Evolutionary conservation across 2,329 filamentous ascomycete species (phyloP).

Genomic region (Rhinocladiella similis): DNA sequence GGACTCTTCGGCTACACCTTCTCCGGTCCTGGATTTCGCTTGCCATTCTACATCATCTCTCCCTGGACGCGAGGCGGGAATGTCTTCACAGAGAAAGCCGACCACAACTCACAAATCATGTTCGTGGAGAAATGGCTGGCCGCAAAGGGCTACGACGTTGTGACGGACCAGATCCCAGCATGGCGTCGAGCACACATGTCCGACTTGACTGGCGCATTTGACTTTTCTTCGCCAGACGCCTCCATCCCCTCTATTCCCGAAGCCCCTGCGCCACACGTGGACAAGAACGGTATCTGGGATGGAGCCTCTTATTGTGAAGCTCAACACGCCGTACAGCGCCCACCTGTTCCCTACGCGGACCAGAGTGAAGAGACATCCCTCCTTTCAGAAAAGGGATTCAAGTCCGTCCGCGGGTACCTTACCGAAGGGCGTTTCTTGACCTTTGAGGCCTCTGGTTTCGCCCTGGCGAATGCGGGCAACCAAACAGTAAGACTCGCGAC

Average conservation of each 20-base stretch:
- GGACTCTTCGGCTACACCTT: constrained; percentile 44
- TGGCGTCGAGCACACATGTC: constrained; percentile 53
- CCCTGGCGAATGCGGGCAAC: constrained; percentile 40
- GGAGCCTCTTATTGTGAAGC: constrained; percentile 48
- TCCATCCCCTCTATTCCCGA: constrained; percentile 49
- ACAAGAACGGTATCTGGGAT: constrained; percentile 46
- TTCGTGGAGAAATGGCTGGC: constrained; percentile 55
- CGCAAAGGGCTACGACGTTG: constrained; percentile 45
- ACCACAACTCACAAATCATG: constrained; percentile 57
- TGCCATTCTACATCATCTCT: constrained; percentile 58
- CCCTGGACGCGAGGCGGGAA: constrained; percentile 56
- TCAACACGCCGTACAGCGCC: constrained; percentile 38
- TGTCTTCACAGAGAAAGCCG: constrained; percentile 56
- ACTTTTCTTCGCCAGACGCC: constrained; percentile 50
- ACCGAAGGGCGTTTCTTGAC: constrained; percentile 58
- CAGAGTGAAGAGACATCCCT: constrained; percentile 39
- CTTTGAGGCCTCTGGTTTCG: constrained; percentile 49
- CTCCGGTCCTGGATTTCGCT: constrained; percentile 50
- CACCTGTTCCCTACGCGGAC: constrained; percentile 51
- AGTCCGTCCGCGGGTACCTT: constrained; percentile 52
- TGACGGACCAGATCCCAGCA: constrained; percentile 44
- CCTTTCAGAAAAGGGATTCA: constrained; percentile 56
- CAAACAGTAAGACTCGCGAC: constrained; percentile 24
- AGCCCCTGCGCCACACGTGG: constrained; percentile 44
- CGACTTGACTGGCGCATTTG: constrained; percentile 49